These are phyloP conservation scores for Calonectria crousiana DNA, from an alignment of 2,329 filamentous ascomycete species.

Conservation along the genomic window DNA sequence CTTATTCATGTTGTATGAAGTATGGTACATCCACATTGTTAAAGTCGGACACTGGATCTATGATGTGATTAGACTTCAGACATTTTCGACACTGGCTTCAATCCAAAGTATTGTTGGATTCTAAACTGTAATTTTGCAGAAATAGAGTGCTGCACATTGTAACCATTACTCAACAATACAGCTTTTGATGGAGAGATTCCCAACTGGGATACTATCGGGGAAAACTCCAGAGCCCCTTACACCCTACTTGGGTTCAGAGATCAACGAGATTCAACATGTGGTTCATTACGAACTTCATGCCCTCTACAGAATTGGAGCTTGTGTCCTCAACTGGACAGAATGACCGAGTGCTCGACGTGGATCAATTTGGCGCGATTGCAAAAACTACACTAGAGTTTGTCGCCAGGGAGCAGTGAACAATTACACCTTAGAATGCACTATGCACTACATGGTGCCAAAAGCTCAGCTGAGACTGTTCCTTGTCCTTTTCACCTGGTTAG, in stretches of 20 bases:
- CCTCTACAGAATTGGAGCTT: neutral
- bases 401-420: slow-evolving; percentile 4
- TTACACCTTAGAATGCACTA: neutral
- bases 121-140: slow-evolving; percentile 74
- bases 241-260: slow-evolving; percentile 76
- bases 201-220: slow-evolving; percentile 83
- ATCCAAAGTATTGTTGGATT: slow-evolving; percentile 79
- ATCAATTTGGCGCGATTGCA: slow-evolving; percentile 73
- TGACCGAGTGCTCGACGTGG: slow-evolving; percentile 68
- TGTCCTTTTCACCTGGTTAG: slow-evolving; percentile 70
- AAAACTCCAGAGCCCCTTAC: slow-evolving; percentile 86
- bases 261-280: slow-evolving; percentile 76
- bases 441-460: neutral
- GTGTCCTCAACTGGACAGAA: neutral
- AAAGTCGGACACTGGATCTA: neutral
- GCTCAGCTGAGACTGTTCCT: slow-evolving; percentile 71
- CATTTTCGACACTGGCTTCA: slow-evolving; percentile 43
- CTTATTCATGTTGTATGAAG: neutral
- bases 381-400: slow-evolving; percentile 75
- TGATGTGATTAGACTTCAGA: slow-evolving; percentile 46
- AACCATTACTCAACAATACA: slow-evolving; percentile 64
- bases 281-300: neutral
- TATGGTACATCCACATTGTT: neutral
- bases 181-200: slow-evolving; percentile 75
- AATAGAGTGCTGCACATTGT: slow-evolving; percentile 74